Base-by-base conservation (phyloP, 2,329 filamentous ascomycete genomes). In the Pestalotiopsis sp. region DNA sequence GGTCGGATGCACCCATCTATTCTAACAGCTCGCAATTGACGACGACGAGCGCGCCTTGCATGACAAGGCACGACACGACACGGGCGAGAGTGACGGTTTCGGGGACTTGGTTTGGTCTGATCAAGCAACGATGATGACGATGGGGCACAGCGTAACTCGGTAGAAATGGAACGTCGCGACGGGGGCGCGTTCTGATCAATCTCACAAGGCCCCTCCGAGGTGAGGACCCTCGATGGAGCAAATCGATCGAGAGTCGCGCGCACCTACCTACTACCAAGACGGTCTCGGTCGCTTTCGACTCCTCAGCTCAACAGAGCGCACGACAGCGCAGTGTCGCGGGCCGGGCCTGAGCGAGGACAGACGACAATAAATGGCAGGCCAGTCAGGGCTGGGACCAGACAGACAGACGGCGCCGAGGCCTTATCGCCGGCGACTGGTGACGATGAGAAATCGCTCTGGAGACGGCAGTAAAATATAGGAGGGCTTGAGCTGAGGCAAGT, bases 1-100 rank as follows among this genome's bases (percentile, higher is more conserved):
- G 78, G 75, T 79, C 78, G 77, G 78, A 74, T 73, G 83, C 79
- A 79, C 84, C 81, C 81, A 84, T 84, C 81, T 84, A 84, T 80
- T 80, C 80, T 76, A 36, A 72, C 71, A 72, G 71, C 45, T 69
- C 41, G 70, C 68, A 69, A 36, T 70, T 70, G 73, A 73, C 69
- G 69, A 73, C 71, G 69, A 66, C 70, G 73, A 74, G 74, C 72
- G 74, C 75, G 76, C 70, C 76, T 76, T 65, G 66, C 77, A 78
- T 77, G 77, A 75, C 76, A 77, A 74, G 65, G 70, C 71, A 74
- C 73, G 61, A 45, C 61, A 45, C 61, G 40, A 25, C 59, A 62
- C 27, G 59, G 20, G 45, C 45, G 45, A 52, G 14, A 3, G 58
- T 31, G 25, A 14, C 13, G 9, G 17, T 27, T 60, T 38, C 31